Conservation (phyloP, 768 basidiomycete species). For the Agaricus subrufescens region DNA sequence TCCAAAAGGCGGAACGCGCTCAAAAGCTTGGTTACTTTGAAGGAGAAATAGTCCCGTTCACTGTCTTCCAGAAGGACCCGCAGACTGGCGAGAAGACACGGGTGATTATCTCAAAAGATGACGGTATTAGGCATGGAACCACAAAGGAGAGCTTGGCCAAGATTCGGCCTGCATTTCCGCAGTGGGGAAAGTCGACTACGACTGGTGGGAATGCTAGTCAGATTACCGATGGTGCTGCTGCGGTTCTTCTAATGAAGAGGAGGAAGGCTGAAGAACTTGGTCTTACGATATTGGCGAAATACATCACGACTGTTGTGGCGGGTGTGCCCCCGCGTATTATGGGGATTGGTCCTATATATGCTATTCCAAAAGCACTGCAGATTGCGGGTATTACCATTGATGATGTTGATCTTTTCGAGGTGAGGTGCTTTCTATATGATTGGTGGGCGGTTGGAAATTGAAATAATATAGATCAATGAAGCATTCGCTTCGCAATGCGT, state of each 20-base stretch:
- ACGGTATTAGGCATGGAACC: slow-evolving; percentile 74
- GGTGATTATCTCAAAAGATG: slow-evolving; percentile 64
- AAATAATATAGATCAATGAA: slow-evolving; percentile 68
- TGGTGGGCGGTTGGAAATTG: slow-evolving; percentile 28
- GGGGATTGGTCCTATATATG: slow-evolving; percentile 82
- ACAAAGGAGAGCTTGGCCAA: slow-evolving; percentile 60
- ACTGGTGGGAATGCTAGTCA: slow-evolving; percentile 88
- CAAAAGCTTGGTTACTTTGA: slow-evolving; percentile 61
- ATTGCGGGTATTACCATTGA: slow-evolving; percentile 57
- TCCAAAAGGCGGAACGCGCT: slow-evolving; percentile 74
- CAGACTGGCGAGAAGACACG: slow-evolving; percentile 45
- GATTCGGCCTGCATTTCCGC: slow-evolving; percentile 74
- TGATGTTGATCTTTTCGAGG: slow-evolving; percentile 82
- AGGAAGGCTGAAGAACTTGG: slow-evolving; percentile 74
- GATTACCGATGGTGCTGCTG: slow-evolving; percentile 80
- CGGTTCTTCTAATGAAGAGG: slow-evolving; percentile 77
- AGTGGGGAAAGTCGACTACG: slow-evolving; percentile 70
- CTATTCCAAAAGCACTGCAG: slow-evolving; percentile 76
- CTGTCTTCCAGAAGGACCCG: slow-evolving; percentile 54
- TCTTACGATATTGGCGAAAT: slow-evolving; percentile 70
- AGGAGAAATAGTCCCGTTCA: slow-evolving; percentile 74
- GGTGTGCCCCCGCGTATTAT: slow-evolving; percentile 80
- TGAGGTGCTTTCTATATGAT: slow-evolving; percentile 18
- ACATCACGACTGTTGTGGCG: slow-evolving; percentile 66
- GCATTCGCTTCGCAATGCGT: slow-evolving; percentile 85